Percentiles rank a stretch among this genome's conserved stretches.
phyloP scores from a whole-genome alignment of 2,329 filamentous ascomycete species.

The Neofusicoccum sp. region DNA sequence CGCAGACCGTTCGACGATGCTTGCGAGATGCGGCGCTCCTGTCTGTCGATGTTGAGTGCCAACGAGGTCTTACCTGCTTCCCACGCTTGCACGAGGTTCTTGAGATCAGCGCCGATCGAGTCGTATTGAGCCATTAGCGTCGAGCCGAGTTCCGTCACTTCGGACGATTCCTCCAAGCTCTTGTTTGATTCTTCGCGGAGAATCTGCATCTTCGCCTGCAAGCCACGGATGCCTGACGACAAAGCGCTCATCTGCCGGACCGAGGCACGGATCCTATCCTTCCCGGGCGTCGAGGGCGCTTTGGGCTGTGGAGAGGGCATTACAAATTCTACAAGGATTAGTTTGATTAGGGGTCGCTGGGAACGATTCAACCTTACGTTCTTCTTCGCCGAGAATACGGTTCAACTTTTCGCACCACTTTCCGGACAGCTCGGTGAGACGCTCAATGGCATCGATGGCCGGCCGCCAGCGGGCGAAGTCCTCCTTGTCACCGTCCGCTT shows the following conservation, averaged over 20 bases:
- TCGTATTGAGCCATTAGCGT: slow-evolving; percentile 89
- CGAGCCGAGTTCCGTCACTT: slow-evolving; percentile 72
- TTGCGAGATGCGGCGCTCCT: slow-evolving; percentile 63
- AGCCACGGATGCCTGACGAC: slow-evolving; percentile 83
- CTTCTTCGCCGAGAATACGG: slow-evolving; percentile 74
- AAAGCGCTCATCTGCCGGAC: slow-evolving; percentile 85
- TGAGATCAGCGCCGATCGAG: slow-evolving; percentile 86
- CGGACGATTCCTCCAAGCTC: slow-evolving; percentile 71
- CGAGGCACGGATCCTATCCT: slow-evolving; percentile 83
- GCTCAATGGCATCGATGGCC: slow-evolving; percentile 73
- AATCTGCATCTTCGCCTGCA: slow-evolving; percentile 94
- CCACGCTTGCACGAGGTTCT: slow-evolving; percentile 55
- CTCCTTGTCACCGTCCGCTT: slow-evolving; percentile 74
- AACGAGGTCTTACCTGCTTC: slow-evolving; percentile 75
- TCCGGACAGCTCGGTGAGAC: slow-evolving; percentile 63
- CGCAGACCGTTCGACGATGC: slow-evolving; percentile 49
- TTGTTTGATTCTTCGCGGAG: slow-evolving; percentile 86
- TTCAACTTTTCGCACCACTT: slow-evolving; percentile 67
- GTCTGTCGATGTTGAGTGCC: slow-evolving; percentile 77
- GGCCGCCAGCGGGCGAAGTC: slow-evolving; percentile 80
- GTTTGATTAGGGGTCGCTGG: slow-evolving; percentile 1
- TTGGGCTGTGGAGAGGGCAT: slow-evolving; percentile 57
- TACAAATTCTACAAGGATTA: slow-evolving; percentile 40
- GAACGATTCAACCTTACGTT: slow-evolving; percentile 49
- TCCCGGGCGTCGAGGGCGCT: slow-evolving; percentile 67